Evolutionary conservation across 208 protist genomes (phyloP).

Genomic region (Leishmania mexicana): DNA sequence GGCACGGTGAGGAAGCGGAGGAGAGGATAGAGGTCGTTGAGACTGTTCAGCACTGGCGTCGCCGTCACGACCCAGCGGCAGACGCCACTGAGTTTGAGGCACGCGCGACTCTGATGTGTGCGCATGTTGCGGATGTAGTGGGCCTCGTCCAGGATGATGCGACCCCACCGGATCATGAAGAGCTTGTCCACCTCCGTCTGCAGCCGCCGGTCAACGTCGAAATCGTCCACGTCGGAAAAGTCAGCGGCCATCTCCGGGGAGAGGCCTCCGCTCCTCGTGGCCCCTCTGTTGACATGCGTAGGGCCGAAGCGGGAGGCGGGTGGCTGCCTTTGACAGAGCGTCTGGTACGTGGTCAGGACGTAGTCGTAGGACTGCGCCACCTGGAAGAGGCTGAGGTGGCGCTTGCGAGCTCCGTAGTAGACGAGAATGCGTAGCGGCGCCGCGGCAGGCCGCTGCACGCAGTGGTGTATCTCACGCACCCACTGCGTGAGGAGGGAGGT

Average conservation of each 20-base stretch:
- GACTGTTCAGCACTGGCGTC: conserved; percentile 64
- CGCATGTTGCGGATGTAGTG: conserved; percentile 84
- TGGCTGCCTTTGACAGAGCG: conserved; percentile 43
- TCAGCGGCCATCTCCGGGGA: background rate
- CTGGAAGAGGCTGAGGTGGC: conserved; percentile 44
- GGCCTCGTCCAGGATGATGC: conserved; percentile 92
- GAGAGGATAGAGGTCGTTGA: conserved; percentile 76
- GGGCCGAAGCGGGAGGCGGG: background rate
- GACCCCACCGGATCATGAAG: conserved; percentile 79
- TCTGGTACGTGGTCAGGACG: conserved; percentile 77
- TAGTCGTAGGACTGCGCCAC: conserved; percentile 83
- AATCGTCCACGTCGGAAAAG: background rate
- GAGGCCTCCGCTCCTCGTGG: background rate
- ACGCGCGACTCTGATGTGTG: conserved; percentile 47
- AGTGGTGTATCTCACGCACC: conserved; percentile 57
- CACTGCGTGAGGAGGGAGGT: conserved; percentile 73
- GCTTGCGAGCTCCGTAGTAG: conserved; percentile 70
- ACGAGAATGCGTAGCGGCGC: conserved; percentile 58
- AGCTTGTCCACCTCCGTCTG: conserved; percentile 54
- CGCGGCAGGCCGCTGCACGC: conserved; percentile 28
- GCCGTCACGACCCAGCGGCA: conserved; percentile 66
- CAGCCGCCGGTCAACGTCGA: conserved; percentile 21
- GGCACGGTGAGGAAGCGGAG: conserved; percentile 72
- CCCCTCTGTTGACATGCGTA: background rate
- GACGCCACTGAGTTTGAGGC: conserved; percentile 48